Base-by-base conservation (phyloP, 2,329 filamentous ascomycete genomes). In the Fusarium sulawesiense region DNA sequence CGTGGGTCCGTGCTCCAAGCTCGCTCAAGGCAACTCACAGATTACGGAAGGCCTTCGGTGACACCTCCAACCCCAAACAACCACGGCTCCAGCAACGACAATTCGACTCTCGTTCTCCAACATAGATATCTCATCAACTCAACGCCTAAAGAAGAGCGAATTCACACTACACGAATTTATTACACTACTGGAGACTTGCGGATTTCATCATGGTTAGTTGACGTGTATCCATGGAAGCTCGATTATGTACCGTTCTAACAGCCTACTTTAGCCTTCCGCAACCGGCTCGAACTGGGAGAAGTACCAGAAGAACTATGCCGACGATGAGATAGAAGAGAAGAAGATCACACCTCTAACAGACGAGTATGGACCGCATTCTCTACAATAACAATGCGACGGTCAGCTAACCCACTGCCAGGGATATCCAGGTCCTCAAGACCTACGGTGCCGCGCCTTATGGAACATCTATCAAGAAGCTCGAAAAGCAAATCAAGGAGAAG, bases 401-500 rank as follows among this genome's bases (percentile, higher is more conserved):
- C 59, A 56, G 67, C 78, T 80, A 71, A 79, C 59, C 30, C 32
- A 25, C 41, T 66, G 72, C 68, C 70, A 98, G 95, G 86, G 96
- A 99, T 85, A 99, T 99, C 77, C 94, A 98, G 85, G 96, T 99
- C 73, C 89, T 99, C 76, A 99, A 98, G 86, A 99, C 96, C 68
- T 99, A 99, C 82, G 97, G 97, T 77, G 94, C 95, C 37, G 96
- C 96, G 62, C 96, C 96, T 32, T 99, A 99, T 78, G 95, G 93
- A 73, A 91, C 93, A 49, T 92, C 93, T 65, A 86, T 99, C 78
- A 98, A 97, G 88, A 97, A 96, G 84, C 92, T 99, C 69, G 96
- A 99, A 84, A 97, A 98, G 83, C 93, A 98, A 84, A 98, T 99
- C 87, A 99, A 98, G 82, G 96, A 99, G 81, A 97, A 97, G 83